Percentiles rank a stretch among this genome's conserved stretches.
phyloP scores from a whole-genome alignment of 2,329 filamentous ascomycete genomes.

The Tricladium varicosporioides region DNA sequence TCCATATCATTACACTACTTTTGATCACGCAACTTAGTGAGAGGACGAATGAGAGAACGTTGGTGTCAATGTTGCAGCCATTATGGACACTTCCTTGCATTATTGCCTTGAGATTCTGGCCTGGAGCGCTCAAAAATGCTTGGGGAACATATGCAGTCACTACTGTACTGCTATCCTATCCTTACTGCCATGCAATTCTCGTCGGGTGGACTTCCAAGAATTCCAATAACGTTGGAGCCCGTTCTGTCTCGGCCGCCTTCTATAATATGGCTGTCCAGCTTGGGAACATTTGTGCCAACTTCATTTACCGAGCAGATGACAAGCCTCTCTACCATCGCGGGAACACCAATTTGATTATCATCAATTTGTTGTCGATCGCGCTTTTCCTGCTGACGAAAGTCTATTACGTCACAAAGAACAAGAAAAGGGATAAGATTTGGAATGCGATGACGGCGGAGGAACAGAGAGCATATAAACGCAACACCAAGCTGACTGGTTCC shows the following conservation, averaged over 20 bases:
- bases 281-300: conserved; percentile 39
- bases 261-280: conserved; percentile 51
- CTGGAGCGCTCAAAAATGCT: conserved; percentile 23
- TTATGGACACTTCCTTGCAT: conserved; percentile 43
- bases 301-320: conserved; percentile 51
- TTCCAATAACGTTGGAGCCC: conserved; percentile 58
- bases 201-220: conserved; percentile 52
- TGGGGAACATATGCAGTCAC: conserved; percentile 40
- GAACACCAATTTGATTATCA: conserved; percentile 54
- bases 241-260: conserved; percentile 59
- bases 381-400: conserved; percentile 49
- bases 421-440: conserved; percentile 41
- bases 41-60: conserved; percentile 38
- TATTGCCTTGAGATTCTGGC: conserved; percentile 35
- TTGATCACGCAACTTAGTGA: conserved; percentile 46
- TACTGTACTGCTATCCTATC: conserved; percentile 30
- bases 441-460: conserved; percentile 44
- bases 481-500: conserved; percentile 38
- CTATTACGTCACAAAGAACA: conserved; percentile 48
- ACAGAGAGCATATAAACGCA: conserved; percentile 34
- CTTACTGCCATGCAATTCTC: conserved; percentile 32
- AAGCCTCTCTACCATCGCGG: conserved; percentile 55
- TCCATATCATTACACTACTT: conserved; percentile 45
- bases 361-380: conserved; percentile 45
- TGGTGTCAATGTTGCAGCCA: conserved; percentile 36